Percentiles rank a stretch among this genome's conserved stretches.
These are phyloP conservation scores for Pseudohalonectria lignicola DNA, from an alignment of 2,329 filamentous ascomycete species.

Conservation along the genomic window DNA sequence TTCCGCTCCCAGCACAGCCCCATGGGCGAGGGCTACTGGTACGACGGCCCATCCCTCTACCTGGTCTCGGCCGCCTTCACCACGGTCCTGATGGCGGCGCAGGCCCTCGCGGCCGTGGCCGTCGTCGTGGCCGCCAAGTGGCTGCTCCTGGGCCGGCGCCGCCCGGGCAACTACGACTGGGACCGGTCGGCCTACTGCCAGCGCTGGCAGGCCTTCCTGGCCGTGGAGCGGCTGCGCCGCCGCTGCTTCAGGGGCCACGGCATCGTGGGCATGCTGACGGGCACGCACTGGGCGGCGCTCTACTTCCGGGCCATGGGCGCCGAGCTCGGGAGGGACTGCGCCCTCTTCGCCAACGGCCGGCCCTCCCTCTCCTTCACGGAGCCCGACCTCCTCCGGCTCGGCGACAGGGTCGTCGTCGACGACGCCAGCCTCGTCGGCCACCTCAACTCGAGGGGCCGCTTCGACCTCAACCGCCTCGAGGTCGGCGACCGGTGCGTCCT, in stretches of 20 bases:
- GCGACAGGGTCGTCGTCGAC: conserved; percentile 40
- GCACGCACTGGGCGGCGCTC: conserved; percentile 37
- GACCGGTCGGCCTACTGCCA: conserved; percentile 46
- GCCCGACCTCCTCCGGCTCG: conserved; percentile 41
- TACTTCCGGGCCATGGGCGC: conserved; percentile 45
- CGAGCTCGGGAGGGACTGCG: conserved; percentile 40
- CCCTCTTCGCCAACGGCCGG: conserved; percentile 40
- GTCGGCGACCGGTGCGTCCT: conserved; percentile 41
- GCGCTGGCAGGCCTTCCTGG: conserved; percentile 43
- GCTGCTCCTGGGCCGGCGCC: conserved; percentile 36
- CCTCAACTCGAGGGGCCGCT: conserved; percentile 45
- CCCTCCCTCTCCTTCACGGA: conserved; percentile 45
- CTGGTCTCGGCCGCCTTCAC: conserved; percentile 26
- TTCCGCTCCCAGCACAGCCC: conserved; percentile 14
- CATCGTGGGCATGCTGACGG: conserved; percentile 39
- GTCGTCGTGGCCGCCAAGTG: conserved; percentile 38
- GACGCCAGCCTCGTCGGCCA: conserved; percentile 45
- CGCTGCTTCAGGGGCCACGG: conserved; percentile 38
- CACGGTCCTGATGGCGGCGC: conserved; percentile 27
- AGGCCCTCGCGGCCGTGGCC: conserved; percentile 29
- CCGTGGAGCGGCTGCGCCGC: conserved; percentile 36
- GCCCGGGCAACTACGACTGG: conserved; percentile 45
- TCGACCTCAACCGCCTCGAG: conserved; percentile 38
- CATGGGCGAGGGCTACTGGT: conserved; percentile 14
- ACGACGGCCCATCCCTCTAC: conserved; percentile 26